phyloP scores from a whole-genome alignment of 176 grass and related monocot species.

The Aechmea fasciata region DNA sequence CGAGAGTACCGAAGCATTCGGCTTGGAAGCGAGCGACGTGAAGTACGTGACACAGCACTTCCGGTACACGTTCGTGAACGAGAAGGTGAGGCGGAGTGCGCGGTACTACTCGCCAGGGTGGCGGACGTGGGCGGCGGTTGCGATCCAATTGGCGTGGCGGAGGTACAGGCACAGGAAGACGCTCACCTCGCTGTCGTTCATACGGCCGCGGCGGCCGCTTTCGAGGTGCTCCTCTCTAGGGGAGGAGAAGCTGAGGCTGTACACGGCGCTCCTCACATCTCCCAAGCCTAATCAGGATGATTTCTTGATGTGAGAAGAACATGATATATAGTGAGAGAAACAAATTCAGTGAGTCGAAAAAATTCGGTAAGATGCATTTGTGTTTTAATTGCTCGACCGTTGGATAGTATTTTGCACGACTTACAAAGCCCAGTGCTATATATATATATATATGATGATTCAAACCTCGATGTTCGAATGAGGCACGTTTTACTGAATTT shows the following conservation, averaged over 20 bases:
- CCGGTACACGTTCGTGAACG: slow-evolving; percentile 77
- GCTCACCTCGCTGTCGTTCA: slow-evolving; percentile 56
- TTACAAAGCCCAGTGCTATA: too few species aligned
- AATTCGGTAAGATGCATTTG: too few species aligned
- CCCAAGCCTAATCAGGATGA: slow-evolving; percentile 87
- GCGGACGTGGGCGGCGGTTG: slow-evolving; percentile 86
- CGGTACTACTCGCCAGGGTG: slow-evolving; percentile 88
- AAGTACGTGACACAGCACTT: slow-evolving; percentile 97
- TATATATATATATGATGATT: too few species aligned
- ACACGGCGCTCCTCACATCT: slow-evolving; percentile 67
- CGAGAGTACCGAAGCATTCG: slow-evolving; percentile 83
- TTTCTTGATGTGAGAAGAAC: slow-evolving; percentile 7
- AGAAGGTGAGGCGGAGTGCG: slow-evolving; percentile 64
- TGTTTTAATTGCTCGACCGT: too few species aligned
- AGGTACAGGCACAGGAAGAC: slow-evolving; percentile 71
- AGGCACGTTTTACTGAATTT: too few species aligned
- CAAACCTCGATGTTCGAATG: too few species aligned
- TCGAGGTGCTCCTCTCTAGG: slow-evolving; percentile 64
- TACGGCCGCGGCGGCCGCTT: slow-evolving; percentile 48
- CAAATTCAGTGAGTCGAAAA: too few species aligned
- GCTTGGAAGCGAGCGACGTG: slow-evolving; percentile 58
- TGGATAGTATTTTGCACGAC: too few species aligned
- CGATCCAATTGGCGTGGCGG: slow-evolving; percentile 74
- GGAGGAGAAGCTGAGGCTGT: slow-evolving; percentile 77
- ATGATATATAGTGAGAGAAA: too few species aligned